Percentiles rank a stretch among this genome's conserved stretches.
These are phyloP conservation scores for Parietaria judaica DNA, from an alignment of 306 rosid genomes.

Conservation along the genomic window DNA sequence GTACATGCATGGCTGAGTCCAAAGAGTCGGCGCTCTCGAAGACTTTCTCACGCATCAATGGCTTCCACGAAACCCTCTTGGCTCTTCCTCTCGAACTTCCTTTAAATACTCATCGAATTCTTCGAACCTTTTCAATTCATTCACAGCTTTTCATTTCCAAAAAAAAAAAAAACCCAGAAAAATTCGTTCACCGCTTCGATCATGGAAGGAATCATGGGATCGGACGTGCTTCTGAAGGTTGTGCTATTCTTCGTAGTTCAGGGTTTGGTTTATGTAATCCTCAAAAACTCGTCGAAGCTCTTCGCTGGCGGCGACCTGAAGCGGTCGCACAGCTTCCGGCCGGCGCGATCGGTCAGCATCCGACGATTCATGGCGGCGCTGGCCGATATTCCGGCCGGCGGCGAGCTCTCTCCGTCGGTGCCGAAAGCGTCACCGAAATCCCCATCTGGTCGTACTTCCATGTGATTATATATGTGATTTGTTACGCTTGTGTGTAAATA, in stretches of 20 bases:
- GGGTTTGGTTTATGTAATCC: conserved; percentile 69
- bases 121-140: background rate
- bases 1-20: too few relatives aligned
- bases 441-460: background rate
- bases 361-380: conserved; percentile 58
- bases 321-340: conserved; percentile 53
- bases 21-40: too few relatives aligned
- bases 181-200: background rate
- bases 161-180: background rate
- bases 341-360: conserved; percentile 56
- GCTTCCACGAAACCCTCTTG: too few relatives aligned
- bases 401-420: conserved; percentile 51
- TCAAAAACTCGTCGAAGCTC: conserved; percentile 63
- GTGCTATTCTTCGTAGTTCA: conserved; percentile 56
- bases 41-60: too few relatives aligned
- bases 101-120: too few relatives aligned
- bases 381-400: conserved; percentile 60
- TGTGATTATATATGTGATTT: too few relatives aligned
- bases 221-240: conserved; percentile 49
- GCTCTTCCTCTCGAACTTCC: too few relatives aligned
- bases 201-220: conserved; percentile 15
- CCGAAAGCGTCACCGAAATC: background rate
- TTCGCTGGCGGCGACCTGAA: conserved; percentile 39
- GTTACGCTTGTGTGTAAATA: too few relatives aligned
- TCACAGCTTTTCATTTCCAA: background rate